Evolutionary conservation across 257 asterid species (phyloP), one percentile per base, ranked within the genome.

Genomic region (Mitragyna speciosa): DNA sequence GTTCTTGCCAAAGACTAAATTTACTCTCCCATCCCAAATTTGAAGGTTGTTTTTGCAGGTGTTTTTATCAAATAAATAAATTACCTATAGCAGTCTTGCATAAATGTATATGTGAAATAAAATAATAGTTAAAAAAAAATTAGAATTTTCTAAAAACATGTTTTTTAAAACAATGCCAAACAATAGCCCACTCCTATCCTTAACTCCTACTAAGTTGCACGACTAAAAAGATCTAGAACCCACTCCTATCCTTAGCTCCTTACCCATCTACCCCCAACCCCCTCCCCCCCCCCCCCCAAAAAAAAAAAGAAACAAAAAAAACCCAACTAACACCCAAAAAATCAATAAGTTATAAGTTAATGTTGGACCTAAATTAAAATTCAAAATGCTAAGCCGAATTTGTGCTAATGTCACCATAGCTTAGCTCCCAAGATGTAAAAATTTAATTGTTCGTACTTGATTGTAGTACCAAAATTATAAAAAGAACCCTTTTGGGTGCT

Each of bases 401-500:
- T 72, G 7, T 77, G 52, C 51, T 4, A 45, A 77, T 7, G 80
- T 47, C 66, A 48, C 7, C n/a, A 47, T 48, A 36, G 15, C 59
- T 43, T 33, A 39, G 12, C 17, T 45, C 47, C 45, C 14, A 48
- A 17, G 3, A 65, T 67, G 48, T 20, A 14, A 67, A 64, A 10
- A 49, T 0, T 36, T 61, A 12, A 49, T 9, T 22, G 33, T 30
- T 75, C 24, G 11, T 48, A 48, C 52, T 22, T 74, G 14, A 68
- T n/a, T n/a, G n/a, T 75, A 33, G 51, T 56, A 11, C 19, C 39
- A 74, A 58, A 71, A 58, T 36, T 36, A 36, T 20, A 81, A 47
- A 49, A 61, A 45, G 65, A 79, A 64, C 26, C 49, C 65, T n/a
- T 49, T 75, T 61, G 20, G 78, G 83, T 75, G 82, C 87, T 84